Conservation (phyloP, 306 rosid species). For the Potentilla sterilis region DNA sequence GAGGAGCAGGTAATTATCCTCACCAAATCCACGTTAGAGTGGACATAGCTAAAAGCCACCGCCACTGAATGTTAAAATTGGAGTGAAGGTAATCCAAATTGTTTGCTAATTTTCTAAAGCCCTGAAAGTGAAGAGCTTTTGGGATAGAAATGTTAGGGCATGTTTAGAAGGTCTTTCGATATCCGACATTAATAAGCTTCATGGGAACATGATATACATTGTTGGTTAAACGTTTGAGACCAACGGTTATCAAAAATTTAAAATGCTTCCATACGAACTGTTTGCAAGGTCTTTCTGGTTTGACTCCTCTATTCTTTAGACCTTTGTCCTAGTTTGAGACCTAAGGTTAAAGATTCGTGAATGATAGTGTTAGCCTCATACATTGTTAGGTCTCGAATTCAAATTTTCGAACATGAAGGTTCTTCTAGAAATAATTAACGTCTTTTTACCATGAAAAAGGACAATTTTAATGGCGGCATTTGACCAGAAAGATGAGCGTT, state of each 20-base stretch:
- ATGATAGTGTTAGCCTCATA: not conserved
- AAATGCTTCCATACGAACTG: no score
- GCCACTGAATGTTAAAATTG: not conserved
- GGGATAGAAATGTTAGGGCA: not conserved
- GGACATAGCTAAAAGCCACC: not conserved
- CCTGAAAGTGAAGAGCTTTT: not conserved
- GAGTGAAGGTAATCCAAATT: not conserved
- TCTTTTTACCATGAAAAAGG: not conserved
- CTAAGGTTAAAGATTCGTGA: not conserved
- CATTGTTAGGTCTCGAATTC: not conserved
- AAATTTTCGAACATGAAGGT: not conserved
- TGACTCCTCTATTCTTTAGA: not conserved
- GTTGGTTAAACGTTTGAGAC: not conserved
- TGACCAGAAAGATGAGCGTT: not conserved
- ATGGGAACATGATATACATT: not conserved
- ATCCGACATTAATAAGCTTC: not conserved
- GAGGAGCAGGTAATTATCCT: not conserved
- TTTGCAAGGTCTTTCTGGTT: not conserved
- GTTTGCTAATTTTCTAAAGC: no score
- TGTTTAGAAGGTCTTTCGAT: not conserved
- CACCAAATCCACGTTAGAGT: slow-evolving; percentile 14
- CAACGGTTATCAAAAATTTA: no score
- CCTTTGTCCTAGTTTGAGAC: not conserved
- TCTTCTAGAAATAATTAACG: not conserved
- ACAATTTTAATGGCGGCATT: not conserved